Evolutionary conservation across 345 rosid species (phyloP).

Genomic region (Hibiscus mutabilis): DNA sequence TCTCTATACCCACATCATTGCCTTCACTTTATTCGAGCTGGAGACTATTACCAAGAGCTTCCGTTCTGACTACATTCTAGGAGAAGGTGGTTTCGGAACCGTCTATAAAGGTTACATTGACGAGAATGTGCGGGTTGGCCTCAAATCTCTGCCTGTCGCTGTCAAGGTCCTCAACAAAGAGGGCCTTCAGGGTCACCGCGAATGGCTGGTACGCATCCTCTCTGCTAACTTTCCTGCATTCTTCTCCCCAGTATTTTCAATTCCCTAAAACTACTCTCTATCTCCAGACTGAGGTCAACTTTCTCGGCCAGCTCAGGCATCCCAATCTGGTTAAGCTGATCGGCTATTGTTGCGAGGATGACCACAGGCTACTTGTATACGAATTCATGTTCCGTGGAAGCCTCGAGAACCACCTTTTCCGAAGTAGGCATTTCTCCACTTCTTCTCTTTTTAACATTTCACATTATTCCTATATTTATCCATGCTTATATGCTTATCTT

Average conservation of each 20-base stretch:
- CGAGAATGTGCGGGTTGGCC: slow-evolving; percentile 87
- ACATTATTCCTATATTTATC: background rate
- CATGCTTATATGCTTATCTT: background rate
- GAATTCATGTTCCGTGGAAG: slow-evolving; percentile 97
- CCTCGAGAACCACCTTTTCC: slow-evolving; percentile 91
- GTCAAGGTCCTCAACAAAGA: slow-evolving; percentile 96
- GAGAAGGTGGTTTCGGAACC: slow-evolving; percentile 95
- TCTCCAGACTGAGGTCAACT: slow-evolving; percentile 36
- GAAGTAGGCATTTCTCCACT: slow-evolving; percentile 43
- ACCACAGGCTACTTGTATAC: slow-evolving; percentile 81
- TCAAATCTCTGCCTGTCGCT: slow-evolving; percentile 90
- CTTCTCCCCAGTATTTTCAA: background rate
- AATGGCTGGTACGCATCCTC: slow-evolving; percentile 71
- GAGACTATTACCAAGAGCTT: slow-evolving; percentile 97
- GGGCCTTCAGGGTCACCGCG: slow-evolving; percentile 96
- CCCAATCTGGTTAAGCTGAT: slow-evolving; percentile 89
- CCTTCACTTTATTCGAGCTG: slow-evolving; percentile 78
- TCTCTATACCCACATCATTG: slow-evolving; percentile 71
- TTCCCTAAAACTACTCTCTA: background rate
- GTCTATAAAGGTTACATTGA: slow-evolving; percentile 96
- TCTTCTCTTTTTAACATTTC: background rate
- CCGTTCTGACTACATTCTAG: slow-evolving; percentile 89
- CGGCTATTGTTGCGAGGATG: slow-evolving; percentile 92
- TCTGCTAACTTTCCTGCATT: background rate
- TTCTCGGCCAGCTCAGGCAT: slow-evolving; percentile 92